phyloP scores from a whole-genome alignment of 495 filamentous ascomycete genomes.

The Cudoniella acicularis region DNA sequence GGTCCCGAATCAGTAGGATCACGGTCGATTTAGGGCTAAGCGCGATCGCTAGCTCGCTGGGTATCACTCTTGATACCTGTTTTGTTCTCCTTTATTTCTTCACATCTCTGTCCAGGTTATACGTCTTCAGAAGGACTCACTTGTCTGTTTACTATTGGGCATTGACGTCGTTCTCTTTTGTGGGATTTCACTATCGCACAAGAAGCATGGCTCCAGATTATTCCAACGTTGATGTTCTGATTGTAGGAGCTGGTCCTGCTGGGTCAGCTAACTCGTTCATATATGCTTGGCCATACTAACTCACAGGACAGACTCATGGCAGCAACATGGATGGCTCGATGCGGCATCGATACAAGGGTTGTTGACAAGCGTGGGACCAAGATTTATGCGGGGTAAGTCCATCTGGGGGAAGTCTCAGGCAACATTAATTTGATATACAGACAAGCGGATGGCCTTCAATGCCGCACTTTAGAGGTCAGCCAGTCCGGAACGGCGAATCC shows the following conservation, averaged over 20 bases:
- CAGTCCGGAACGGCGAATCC: neutral
- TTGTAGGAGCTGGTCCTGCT: slow-evolving; percentile 65
- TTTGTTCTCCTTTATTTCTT: too few species aligned
- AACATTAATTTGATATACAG: neutral
- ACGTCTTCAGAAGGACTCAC: too few species aligned
- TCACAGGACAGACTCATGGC: slow-evolving; percentile 50
- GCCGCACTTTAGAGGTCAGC: slow-evolving; percentile 13
- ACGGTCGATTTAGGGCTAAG: too few species aligned
- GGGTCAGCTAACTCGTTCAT: slow-evolving; percentile 29
- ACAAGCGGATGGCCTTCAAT: slow-evolving; percentile 59
- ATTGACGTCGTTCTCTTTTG: too few species aligned
- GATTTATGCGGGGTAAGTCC: slow-evolving; percentile 41
- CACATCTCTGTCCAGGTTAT: too few species aligned
- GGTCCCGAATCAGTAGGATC: too few species aligned
- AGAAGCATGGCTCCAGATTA: neutral
- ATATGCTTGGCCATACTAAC: neutral
- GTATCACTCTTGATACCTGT: too few species aligned
- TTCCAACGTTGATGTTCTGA: slow-evolving; percentile 47
- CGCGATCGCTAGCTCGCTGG: too few species aligned
- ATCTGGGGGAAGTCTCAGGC: neutral
- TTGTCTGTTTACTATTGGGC: too few species aligned
- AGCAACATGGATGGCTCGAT: slow-evolving; percentile 59
- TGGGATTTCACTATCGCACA: too few species aligned
- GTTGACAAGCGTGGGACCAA: slow-evolving; percentile 57
- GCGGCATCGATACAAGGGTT: slow-evolving; percentile 54